phyloP scores from a whole-genome alignment of 2,329 filamentous ascomycete species.

The Talaromyces sp. region DNA sequence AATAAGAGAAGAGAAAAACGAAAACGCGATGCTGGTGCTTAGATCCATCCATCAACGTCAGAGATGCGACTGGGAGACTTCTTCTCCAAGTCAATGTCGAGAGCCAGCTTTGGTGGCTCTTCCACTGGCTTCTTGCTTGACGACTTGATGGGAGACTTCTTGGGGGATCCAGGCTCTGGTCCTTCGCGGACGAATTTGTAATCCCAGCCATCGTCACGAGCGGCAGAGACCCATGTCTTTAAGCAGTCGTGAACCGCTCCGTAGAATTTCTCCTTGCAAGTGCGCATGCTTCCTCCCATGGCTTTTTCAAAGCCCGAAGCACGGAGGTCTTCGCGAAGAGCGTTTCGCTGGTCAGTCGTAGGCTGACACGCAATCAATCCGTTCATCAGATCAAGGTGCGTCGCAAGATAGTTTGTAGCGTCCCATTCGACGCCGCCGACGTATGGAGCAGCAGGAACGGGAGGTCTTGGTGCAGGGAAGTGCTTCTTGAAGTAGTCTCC shows the following conservation, averaged over 20 bases:
- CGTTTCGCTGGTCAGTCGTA: slow-evolving; percentile 66
- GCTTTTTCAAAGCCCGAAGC: slow-evolving; percentile 88
- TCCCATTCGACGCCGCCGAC: slow-evolving; percentile 98
- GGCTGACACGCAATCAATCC: slow-evolving; percentile 80
- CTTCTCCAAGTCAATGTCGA: slow-evolving; percentile 36
- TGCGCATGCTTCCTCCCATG: slow-evolving; percentile 76
- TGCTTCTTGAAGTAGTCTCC: slow-evolving; percentile 51
- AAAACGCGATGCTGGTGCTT: slow-evolving; percentile 22
- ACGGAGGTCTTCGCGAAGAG: slow-evolving; percentile 69
- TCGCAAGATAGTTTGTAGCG: slow-evolving; percentile 91
- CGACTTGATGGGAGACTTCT: slow-evolving; percentile 49
- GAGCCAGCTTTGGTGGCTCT: slow-evolving; percentile 58
- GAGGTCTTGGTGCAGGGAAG: slow-evolving; percentile 81
- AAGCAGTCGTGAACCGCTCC: slow-evolving; percentile 84
- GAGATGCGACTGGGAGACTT: slow-evolving; percentile 22
- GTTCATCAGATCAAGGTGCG: slow-evolving; percentile 88
- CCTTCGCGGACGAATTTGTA: slow-evolving; percentile 68
- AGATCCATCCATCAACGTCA: slow-evolving; percentile 39
- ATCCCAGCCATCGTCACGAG: slow-evolving; percentile 82
- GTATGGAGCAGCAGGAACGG: slow-evolving; percentile 90
- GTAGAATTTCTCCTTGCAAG: slow-evolving; percentile 98
- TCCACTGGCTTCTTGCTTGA: slow-evolving; percentile 46
- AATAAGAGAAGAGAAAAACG: slow-evolving; percentile 18
- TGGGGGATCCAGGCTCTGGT: slow-evolving; percentile 38
- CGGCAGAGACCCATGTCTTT: slow-evolving; percentile 84